These are phyloP conservation scores for Tarenaya hassleriana DNA, from an alignment of 345 rosid genomes.

Conservation along the genomic window DNA sequence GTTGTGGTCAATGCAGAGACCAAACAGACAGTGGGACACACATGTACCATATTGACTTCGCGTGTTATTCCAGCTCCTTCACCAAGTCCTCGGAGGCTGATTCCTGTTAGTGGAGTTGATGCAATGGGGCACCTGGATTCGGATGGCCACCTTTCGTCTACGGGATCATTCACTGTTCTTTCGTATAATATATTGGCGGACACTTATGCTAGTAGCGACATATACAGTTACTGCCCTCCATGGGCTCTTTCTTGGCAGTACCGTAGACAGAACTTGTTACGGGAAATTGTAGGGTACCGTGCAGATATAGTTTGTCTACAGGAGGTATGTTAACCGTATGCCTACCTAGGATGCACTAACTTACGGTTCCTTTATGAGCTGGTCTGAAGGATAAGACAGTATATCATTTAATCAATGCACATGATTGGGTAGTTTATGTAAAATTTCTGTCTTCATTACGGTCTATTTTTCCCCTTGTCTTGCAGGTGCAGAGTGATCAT, in stretches of 20 bases:
- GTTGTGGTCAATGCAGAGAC: conserved; percentile 81
- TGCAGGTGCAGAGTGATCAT: conserved; percentile 93
- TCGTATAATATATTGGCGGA: conserved; percentile 95
- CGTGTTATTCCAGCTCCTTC: conserved; percentile 98
- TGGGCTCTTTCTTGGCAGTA: conserved; percentile 99
- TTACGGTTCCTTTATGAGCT: not conserved
- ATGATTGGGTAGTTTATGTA: not conserved
- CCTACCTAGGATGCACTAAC: not conserved
- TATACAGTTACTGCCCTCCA: conserved; percentile 87
- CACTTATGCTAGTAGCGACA: conserved; percentile 61
- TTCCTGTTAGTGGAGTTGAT: conserved; percentile 68
- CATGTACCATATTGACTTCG: conserved; percentile 64
- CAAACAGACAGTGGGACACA: conserved; percentile 53
- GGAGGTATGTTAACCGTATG: conserved; percentile 44
- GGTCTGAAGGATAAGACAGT: too few relatives aligned
- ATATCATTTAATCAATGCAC: not conserved
- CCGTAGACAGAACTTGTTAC: conserved; percentile 81
- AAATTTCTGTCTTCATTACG: conserved; percentile 9
- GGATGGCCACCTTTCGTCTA: conserved; percentile 55
- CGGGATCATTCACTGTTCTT: conserved; percentile 82
- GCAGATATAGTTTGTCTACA: conserved; percentile 97
- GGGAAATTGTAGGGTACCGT: conserved; percentile 86
- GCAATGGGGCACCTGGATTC: conserved; percentile 54
- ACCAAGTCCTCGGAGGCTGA: conserved; percentile 80
- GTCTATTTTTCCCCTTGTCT: too few relatives aligned